phyloP scores from a whole-genome alignment of 371 early-diverging fungal genomes.

The Mortierella sp. region DNA sequence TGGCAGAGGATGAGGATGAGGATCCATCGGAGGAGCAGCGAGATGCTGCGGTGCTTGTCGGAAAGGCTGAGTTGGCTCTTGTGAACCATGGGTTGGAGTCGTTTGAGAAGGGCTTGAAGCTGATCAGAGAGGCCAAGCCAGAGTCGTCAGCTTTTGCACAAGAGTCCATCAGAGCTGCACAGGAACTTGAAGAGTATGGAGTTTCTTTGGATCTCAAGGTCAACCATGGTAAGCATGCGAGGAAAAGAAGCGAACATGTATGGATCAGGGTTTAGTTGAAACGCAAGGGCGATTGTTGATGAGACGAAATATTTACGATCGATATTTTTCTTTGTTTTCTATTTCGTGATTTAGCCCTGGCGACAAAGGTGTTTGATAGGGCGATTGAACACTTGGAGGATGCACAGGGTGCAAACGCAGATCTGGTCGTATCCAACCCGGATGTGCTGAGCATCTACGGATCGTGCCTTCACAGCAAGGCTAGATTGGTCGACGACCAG shows the following conservation, averaged over 20 bases:
- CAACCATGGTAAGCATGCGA: conserved; percentile 30
- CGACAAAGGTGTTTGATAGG: conserved; percentile 24
- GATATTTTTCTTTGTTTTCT: background rate
- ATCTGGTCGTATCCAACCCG: conserved; percentile 28
- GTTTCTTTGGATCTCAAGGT: conserved; percentile 26
- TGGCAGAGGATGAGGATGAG: conserved; percentile 33
- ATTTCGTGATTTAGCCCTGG: conserved; percentile 20
- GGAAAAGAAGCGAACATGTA: background rate
- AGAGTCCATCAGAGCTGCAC: conserved; percentile 47
- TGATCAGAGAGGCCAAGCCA: conserved; percentile 24
- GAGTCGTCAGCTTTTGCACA: conserved; percentile 31
- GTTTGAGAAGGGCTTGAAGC: conserved; percentile 30
- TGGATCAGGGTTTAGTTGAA: background rate
- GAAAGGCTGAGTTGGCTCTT: conserved; percentile 22
- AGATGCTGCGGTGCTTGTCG: conserved; percentile 33
- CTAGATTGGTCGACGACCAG: conserved; percentile 28
- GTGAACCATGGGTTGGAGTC: conserved; percentile 19
- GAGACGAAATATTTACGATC: background rate
- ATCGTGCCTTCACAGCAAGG: conserved; percentile 43
- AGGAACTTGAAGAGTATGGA: conserved; percentile 55
- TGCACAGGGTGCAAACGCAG: conserved; percentile 21
- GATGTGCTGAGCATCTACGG: conserved; percentile 44
- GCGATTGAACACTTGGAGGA: conserved; percentile 41
- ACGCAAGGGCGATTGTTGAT: too few relatives aligned
- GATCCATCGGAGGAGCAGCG: conserved; percentile 35